Evolutionary conservation across 441 rosid species (phyloP).

Genomic region (Jatropha multifida): DNA sequence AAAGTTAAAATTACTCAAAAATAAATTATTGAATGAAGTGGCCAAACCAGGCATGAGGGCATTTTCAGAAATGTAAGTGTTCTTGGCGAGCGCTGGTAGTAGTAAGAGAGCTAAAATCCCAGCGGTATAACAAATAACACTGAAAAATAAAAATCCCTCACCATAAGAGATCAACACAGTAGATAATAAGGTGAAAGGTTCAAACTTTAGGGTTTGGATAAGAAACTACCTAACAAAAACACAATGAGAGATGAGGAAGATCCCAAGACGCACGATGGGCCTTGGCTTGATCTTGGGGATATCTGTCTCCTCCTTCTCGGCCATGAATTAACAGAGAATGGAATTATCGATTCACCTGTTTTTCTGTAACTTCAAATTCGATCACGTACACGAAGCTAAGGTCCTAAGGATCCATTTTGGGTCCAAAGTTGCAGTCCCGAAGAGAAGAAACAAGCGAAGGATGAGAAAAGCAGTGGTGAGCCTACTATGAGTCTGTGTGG

Average conservation of each 20-base stretch:
- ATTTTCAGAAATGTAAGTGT: conserved; percentile 91
- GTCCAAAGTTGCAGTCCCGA: neutral
- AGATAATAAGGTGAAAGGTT: neutral
- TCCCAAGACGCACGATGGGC: conserved; percentile 81
- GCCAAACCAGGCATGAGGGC: conserved; percentile 93
- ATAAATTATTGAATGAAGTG: neutral
- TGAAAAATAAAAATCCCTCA: conserved; percentile 21
- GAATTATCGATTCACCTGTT: neutral
- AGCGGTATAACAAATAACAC: conserved; percentile 69
- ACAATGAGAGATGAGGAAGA: conserved; percentile 75
- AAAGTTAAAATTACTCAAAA: neutral
- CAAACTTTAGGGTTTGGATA: neutral
- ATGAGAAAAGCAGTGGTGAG: neutral
- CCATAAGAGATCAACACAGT: neutral
- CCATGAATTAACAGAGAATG: conserved; percentile 1
- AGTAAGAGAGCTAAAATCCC: conserved; percentile 72
- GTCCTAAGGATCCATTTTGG: neutral
- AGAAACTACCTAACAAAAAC: conserved; percentile 56
- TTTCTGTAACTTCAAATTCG: neutral
- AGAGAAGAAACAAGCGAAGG: neutral
- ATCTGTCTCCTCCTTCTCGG: conserved; percentile 26
- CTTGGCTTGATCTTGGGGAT: conserved; percentile 50
- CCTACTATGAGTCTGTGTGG: too few species aligned
- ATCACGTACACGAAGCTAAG: neutral
- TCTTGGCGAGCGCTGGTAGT: conserved; percentile 85